phyloP scores from a whole-genome alignment of 2,329 filamentous ascomycete genomes.

The Pezicula neosporulosa region DNA sequence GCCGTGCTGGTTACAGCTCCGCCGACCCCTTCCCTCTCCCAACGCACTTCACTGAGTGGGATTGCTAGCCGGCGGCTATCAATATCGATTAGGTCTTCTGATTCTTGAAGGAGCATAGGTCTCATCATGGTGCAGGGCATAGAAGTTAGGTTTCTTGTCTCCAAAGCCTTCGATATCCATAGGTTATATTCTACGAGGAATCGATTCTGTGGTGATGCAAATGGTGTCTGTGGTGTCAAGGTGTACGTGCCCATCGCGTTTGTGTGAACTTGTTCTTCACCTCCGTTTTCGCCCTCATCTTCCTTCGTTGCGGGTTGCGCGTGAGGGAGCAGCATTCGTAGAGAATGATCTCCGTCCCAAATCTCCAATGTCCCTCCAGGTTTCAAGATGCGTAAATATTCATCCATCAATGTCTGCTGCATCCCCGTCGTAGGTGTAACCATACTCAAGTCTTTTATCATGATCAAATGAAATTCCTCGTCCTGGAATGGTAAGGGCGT shows the following conservation, averaged over 20 bases:
- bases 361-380: constrained; percentile 79
- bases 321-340: constrained; percentile 80
- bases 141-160: constrained; percentile 64
- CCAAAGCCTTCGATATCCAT: constrained; percentile 76
- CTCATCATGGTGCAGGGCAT: constrained; percentile 77
- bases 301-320: constrained; percentile 44
- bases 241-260: constrained; percentile 75
- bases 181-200: constrained; percentile 80
- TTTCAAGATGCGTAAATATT: constrained; percentile 72
- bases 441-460: constrained; percentile 80
- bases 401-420: constrained; percentile 57
- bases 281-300: constrained; percentile 37
- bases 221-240: constrained; percentile 78
- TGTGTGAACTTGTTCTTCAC: constrained; percentile 61
- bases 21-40: constrained; percentile 75
- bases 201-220: constrained; percentile 75
- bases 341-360: constrained; percentile 84
- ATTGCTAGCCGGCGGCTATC: constrained; percentile 79
- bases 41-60: constrained; percentile 78
- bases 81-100: constrained; percentile 65
- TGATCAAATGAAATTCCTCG: constrained; percentile 81
- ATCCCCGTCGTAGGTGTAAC: constrained; percentile 54
- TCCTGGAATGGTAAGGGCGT: constrained; percentile 74
- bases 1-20: constrained; percentile 57
- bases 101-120: constrained; percentile 77